A percentile compares a stretch with the other conserved stretches of the same genome.
phyloP scores from a whole-genome alignment of 495 filamentous ascomycete species.

The Talaromyces stipitatus region DNA sequence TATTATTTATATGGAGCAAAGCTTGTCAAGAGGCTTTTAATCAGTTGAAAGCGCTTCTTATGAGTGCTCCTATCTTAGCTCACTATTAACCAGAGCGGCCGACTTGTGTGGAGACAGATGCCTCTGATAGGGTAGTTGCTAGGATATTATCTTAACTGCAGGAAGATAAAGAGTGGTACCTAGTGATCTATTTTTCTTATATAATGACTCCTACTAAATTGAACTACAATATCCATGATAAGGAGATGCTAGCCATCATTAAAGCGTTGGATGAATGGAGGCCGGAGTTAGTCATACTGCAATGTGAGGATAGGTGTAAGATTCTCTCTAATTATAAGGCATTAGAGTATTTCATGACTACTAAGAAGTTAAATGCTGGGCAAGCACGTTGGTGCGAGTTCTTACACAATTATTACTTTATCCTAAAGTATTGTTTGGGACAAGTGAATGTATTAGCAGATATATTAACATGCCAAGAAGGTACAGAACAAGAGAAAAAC shows the following conservation, averaged over 20 bases:
- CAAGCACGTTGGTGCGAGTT: constrained; percentile 15
- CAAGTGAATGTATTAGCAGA: constrained; percentile 13
- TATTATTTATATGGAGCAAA: too few species aligned
- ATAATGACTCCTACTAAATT: constrained; percentile 7
- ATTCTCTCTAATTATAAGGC: constrained; percentile 2
- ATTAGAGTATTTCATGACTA: constrained; percentile 18
- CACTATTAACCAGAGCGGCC: too few species aligned
- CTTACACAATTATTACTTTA: constrained; percentile 21
- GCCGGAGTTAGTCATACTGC: too few species aligned
- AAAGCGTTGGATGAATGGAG: constrained; percentile 18
- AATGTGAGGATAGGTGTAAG: background rate
- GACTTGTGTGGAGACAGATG: too few species aligned
- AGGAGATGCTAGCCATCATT: constrained; percentile 16
- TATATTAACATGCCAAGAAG: constrained; percentile 10
- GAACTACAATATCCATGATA: constrained; percentile 25
- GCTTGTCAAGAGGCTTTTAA: too few species aligned
- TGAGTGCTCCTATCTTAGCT: too few species aligned
- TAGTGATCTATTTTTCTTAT: too few species aligned
- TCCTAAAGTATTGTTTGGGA: constrained; percentile 16
- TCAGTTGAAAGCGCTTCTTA: too few species aligned
- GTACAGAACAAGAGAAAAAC: too few species aligned
- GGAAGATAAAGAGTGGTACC: too few species aligned
- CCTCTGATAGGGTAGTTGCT: too few species aligned
- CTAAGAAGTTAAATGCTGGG: constrained; percentile 9
- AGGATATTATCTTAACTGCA: too few species aligned